Conservation (phyloP, 139 green algal genomes). For the Edaphochlamys debaryana region DNA sequence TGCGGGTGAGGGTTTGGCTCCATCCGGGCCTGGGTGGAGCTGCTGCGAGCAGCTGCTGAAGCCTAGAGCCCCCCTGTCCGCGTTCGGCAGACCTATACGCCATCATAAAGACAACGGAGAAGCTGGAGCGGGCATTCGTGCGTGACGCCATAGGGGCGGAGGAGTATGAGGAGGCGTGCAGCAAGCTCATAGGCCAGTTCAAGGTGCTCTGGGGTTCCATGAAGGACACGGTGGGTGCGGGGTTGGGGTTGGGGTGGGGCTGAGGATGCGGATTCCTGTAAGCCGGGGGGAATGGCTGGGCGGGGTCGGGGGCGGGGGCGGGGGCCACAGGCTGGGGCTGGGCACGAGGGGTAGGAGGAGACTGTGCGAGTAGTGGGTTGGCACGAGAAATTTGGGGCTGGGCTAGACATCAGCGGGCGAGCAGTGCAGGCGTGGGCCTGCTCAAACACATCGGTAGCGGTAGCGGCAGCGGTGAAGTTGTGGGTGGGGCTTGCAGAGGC, state of each 20-base stretch:
- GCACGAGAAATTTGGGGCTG: too few relatives aligned
- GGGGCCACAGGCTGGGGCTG: too few relatives aligned
- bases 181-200: slow-evolving; percentile 93
- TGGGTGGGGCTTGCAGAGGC: too few relatives aligned
- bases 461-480: too few relatives aligned
- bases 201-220: slow-evolving; percentile 86
- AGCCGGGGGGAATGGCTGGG: neutral
- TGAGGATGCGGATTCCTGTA: neutral
- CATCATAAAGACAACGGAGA: slow-evolving; percentile 94
- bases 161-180: slow-evolving; percentile 88
- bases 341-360: too few relatives aligned
- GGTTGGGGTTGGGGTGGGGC: neutral
- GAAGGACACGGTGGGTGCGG: slow-evolving; percentile 64
- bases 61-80: neutral
- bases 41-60: neutral
- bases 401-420: too few relatives aligned
- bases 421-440: too few relatives aligned
- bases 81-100: slow-evolving; percentile 85
- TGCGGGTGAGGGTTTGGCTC: slow-evolving; percentile 62
- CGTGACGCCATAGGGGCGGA: slow-evolving; percentile 77
- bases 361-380: too few relatives aligned
- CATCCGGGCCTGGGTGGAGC: too few relatives aligned
- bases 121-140: slow-evolving; percentile 90
- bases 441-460: too few relatives aligned
- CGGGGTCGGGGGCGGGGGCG: too few relatives aligned